phyloP scores from a whole-genome alignment of 2,329 filamentous ascomycete species.

The Exophiala xenobiotica region DNA sequence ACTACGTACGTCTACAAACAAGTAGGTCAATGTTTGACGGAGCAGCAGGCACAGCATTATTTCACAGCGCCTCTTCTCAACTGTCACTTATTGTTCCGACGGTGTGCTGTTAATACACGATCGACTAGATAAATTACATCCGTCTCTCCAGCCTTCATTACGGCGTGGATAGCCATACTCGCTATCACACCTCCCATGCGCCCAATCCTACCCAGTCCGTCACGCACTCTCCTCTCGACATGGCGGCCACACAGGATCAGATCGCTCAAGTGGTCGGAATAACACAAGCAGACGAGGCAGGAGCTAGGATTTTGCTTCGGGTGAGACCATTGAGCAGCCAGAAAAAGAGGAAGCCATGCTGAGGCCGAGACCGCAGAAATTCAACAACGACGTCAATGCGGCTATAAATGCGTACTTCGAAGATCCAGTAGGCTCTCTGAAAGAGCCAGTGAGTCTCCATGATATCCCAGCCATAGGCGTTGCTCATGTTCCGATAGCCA shows the following conservation, averaged over 20 bases:
- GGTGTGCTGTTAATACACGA: too few species aligned
- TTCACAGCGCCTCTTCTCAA: background rate
- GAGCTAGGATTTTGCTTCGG: constrained; percentile 20
- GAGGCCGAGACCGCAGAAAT: constrained; percentile 37
- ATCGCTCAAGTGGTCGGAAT: constrained; percentile 19
- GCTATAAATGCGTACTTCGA: constrained; percentile 51
- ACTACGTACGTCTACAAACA: background rate
- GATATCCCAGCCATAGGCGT: too few species aligned
- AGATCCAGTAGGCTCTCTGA: constrained; percentile 35
- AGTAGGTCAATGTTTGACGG: background rate
- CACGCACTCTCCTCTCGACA: constrained; percentile 2
- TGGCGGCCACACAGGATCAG: constrained; percentile 20
- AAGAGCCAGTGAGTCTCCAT: constrained; percentile 13
- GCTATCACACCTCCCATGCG: background rate
- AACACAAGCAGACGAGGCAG: constrained; percentile 16
- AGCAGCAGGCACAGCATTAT: background rate
- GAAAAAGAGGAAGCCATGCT: background rate
- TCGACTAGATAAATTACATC: too few species aligned
- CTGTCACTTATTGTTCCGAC: background rate
- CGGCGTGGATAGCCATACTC: background rate
- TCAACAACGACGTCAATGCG: constrained; percentile 45
- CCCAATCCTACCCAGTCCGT: background rate
- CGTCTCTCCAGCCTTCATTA: background rate
- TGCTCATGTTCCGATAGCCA: too few species aligned
- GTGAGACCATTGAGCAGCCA: constrained; percentile 3